A percentile compares a stretch with the other conserved stretches of the same genome.
These are phyloP conservation scores for Schizopora paradoxa DNA, from an alignment of 1,284 basidiomycete genomes.

Conservation along the genomic window DNA sequence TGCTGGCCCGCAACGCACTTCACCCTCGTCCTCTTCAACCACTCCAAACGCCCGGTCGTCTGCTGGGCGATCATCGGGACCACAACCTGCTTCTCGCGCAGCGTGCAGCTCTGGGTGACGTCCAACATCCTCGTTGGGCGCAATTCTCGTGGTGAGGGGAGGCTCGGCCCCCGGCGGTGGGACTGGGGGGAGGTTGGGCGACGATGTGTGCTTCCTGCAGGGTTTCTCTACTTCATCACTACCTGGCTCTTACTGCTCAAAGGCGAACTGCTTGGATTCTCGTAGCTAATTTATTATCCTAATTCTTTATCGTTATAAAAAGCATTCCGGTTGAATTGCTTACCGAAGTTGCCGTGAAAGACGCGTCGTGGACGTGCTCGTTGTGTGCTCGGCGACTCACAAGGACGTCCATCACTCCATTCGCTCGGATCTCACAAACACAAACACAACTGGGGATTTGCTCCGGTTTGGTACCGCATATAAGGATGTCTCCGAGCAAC, in stretches of 20 bases:
- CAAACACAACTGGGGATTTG: no score
- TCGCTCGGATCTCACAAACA: no score
- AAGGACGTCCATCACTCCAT: no score
- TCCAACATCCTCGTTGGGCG: conserved; percentile 54
- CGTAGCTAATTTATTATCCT: background rate
- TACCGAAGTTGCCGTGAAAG: no score
- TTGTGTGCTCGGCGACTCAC: no score
- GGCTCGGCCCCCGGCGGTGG: conserved; percentile 45
- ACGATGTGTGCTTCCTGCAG: conserved; percentile 66
- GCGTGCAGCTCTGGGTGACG: conserved; percentile 82
- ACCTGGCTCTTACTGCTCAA: conserved; percentile 58
- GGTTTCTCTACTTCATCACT: conserved; percentile 70
- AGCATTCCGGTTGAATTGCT: no score
- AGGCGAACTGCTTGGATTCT: conserved; percentile 29
- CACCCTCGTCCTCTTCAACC: conserved; percentile 63
- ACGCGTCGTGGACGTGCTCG: no score
- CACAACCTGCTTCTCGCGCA: conserved; percentile 68
- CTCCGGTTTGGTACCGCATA: no score
- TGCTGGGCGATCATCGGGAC: conserved; percentile 81
- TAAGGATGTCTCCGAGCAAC: no score
- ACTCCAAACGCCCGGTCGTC: conserved; percentile 56
- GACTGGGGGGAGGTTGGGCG: conserved; percentile 66
- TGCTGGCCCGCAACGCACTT: conserved; percentile 85
- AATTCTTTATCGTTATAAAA: background rate
- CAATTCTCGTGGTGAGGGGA: conserved; percentile 44